phyloP scores from a whole-genome alignment of 257 asterid species.

The Lycium barbarum region DNA sequence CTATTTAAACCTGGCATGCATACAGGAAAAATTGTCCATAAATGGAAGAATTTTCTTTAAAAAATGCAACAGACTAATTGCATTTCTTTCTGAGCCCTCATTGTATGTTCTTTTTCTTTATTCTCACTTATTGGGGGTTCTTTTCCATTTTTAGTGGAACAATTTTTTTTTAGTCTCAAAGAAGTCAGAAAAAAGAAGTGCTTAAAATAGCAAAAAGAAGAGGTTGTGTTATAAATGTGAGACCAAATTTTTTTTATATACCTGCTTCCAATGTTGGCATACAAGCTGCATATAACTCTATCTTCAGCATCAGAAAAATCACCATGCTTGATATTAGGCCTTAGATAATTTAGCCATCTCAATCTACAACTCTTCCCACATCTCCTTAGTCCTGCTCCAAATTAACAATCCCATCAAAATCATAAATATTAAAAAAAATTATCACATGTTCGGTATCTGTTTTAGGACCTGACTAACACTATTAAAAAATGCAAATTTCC shows the following conservation, averaged over 20 bases:
- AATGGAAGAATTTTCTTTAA: slow-evolving; percentile 32
- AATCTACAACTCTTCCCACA: slow-evolving; percentile 94
- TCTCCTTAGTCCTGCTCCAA: slow-evolving; percentile 69
- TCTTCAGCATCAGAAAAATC: slow-evolving; percentile 92
- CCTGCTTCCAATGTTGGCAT: slow-evolving; percentile 94
- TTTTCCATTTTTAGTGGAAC: slow-evolving; percentile 37
- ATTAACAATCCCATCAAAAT: not conserved
- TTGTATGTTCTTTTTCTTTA: not conserved
- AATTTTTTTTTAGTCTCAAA: slow-evolving; percentile 22
- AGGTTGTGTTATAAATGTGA: too few relatives aligned
- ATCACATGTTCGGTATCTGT: not conserved
- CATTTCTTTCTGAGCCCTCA: not conserved
- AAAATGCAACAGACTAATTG: slow-evolving; percentile 30
- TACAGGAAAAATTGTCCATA: slow-evolving; percentile 47
- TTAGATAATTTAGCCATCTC: slow-evolving; percentile 90
- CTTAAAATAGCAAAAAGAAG: not conserved
- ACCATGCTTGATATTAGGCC: slow-evolving; percentile 88
- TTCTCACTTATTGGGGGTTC: not conserved
- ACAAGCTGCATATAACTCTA: slow-evolving; percentile 70
- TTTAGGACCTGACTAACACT: not conserved
- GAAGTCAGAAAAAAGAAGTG: not conserved
- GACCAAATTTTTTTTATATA: slow-evolving; percentile 17
- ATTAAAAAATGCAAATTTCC: too few relatives aligned
- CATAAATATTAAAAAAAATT: too few relatives aligned
- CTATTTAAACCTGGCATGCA: slow-evolving; percentile 48